Evolutionary conservation across 352 stramenopile genomes (phyloP).

Genomic region (Globisporangium polare): DNA sequence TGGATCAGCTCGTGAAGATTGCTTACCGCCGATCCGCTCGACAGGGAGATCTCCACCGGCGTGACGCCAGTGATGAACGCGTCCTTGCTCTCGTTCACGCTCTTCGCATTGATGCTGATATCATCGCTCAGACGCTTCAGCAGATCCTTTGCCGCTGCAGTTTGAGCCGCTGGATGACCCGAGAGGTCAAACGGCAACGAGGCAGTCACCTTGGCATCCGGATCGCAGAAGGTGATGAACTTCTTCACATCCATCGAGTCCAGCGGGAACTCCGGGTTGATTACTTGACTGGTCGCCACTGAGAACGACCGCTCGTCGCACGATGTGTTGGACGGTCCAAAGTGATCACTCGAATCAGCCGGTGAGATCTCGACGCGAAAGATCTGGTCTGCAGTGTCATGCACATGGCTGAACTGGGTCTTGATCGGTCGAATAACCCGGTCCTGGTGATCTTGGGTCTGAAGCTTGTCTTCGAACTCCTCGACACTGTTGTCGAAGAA

Average conservation of each 20-base stretch:
- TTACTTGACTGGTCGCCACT: slow-evolving; percentile 13
- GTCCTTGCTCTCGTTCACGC: slow-evolving; percentile 72
- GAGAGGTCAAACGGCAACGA: slow-evolving; percentile 93
- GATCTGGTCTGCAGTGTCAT: slow-evolving; percentile 37
- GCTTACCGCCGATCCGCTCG: slow-evolving; percentile 18
- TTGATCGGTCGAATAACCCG: slow-evolving; percentile 58
- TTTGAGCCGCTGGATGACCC: slow-evolving; percentile 85
- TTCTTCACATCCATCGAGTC: slow-evolving; percentile 59
- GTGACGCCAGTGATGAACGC: slow-evolving; percentile 67
- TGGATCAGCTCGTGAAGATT: slow-evolving; percentile 47
- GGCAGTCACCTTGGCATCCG: slow-evolving; percentile 36
- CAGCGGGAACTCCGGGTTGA: slow-evolving; percentile 76
- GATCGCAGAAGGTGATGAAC: slow-evolving; percentile 77
- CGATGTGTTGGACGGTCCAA: slow-evolving; percentile 76
- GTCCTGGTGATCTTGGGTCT: slow-evolving; percentile 48
- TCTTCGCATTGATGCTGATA: slow-evolving; percentile 81
- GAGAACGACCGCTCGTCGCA: slow-evolving; percentile 59
- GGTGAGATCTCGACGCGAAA: slow-evolving; percentile 5
- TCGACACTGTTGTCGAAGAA: slow-evolving; percentile 81
- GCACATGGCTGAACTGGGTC: slow-evolving; percentile 55
- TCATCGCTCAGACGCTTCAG: slow-evolving; percentile 91
- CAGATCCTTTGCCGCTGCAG: slow-evolving; percentile 92
- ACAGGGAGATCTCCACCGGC: slow-evolving; percentile 31
- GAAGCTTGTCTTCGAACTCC: slow-evolving; percentile 58
- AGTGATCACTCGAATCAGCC: slow-evolving; percentile 7